Conservation (phyloP, 1,284 basidiomycete genomes). For the Pseudozyma sp. region DNA sequence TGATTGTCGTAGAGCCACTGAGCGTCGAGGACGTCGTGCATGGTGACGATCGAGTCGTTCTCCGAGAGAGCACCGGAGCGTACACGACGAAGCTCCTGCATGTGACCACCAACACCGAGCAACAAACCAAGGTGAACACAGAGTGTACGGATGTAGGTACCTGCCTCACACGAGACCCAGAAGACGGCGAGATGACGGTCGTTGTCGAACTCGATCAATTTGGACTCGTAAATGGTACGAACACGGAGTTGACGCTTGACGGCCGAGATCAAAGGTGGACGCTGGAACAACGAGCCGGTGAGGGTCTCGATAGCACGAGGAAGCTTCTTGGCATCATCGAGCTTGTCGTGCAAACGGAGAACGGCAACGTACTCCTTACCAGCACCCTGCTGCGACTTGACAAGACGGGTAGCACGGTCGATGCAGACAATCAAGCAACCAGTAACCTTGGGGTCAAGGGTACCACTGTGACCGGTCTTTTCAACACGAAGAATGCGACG, state of each 20-base stretch:
- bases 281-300: constrained; percentile 98
- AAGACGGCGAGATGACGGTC: constrained; percentile 96
- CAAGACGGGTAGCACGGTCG: constrained; percentile 98
- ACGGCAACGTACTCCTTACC: constrained; percentile 99
- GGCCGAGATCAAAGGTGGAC: constrained; percentile 97
- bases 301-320: constrained; percentile 95
- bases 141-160: constrained; percentile 97
- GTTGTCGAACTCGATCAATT: constrained; percentile 96
- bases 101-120: constrained; percentile 97
- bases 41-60: constrained; percentile 98
- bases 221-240: constrained; percentile 96
- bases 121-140: constrained; percentile 96
- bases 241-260: constrained; percentile 98
- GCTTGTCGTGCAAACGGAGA: constrained; percentile 85
- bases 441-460: constrained; percentile 98
- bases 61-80: constrained; percentile 95
- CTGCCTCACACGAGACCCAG: constrained; percentile 98
- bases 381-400: constrained; percentile 97
- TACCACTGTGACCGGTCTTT: constrained; percentile 98
- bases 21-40: constrained; percentile 99
- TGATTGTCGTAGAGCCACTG: constrained; percentile 99
- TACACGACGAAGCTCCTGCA: constrained; percentile 97
- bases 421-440: constrained; percentile 99
- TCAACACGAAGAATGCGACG: constrained; percentile 94
- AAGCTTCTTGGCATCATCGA: constrained; percentile 85